Evolutionary conservation across 192 early-diverging fungal species (phyloP), one percentile per base, ranked within the genome.

Genomic region (Dissophora ornata): DNA sequence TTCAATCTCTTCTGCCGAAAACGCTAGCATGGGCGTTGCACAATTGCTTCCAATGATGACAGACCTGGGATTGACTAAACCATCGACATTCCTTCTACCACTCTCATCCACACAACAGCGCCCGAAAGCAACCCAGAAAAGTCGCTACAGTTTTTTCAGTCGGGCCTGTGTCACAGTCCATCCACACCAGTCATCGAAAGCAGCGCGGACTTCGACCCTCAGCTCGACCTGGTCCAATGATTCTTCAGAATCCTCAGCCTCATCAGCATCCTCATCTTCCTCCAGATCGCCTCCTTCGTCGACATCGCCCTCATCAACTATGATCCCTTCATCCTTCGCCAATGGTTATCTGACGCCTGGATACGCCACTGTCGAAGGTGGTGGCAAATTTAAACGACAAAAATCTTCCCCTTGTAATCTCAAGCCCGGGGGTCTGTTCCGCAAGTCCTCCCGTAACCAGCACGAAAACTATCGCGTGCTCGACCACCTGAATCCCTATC

Each of bases 131-230:
- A 40, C 51, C 1, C 64, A 62, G 55, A 77, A 62, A 45, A 67
- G 58, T 19, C 71, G 71, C 7, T 67, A 77, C 22, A 77, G 46
- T 21, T 67, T 77, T 40, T 77, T 77, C 40, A 62, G 63, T 33
- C 56, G 71, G 11, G 63, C 62, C 18, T 57, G 50, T 9, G 50
- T 64, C 15, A 33, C 64, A 18, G 58, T 77, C 33, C 71, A 77
- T 26, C 64, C 71, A 26, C 48, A 33, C 5, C 58, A 22, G 4
- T 33, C 40, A 1, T n/a, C 57, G 8, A 77, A 77, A 50, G 48
- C 64, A 21, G n/a, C 71, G 13, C 57, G 71, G 2, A 33, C 64
- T 6, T 47, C 63, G 2, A 61, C 62, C 4, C 7, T 77, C 7
- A 12, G 29, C 9, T 62, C 64, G 10, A 40, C 62, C n/a, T 36